These are phyloP conservation scores for Tricholoma furcatifolium DNA, from an alignment of 768 basidiomycete genomes.

Conservation along the genomic window DNA sequence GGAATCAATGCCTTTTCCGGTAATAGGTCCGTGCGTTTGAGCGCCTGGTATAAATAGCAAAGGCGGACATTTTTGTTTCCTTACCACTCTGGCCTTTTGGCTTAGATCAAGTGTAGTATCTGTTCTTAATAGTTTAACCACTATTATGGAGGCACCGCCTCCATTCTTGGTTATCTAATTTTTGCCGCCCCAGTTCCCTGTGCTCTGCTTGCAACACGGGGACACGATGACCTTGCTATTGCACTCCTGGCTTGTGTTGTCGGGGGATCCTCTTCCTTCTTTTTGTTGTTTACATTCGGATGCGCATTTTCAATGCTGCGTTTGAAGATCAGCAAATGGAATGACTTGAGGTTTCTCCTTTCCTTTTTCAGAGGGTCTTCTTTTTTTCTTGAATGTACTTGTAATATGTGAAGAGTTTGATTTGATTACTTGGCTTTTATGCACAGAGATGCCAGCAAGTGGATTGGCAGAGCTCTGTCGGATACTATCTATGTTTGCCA, in stretches of 20 bases:
- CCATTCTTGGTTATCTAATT: conserved; percentile 58
- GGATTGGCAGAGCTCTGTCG: no score
- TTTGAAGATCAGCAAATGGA: conserved; percentile 4
- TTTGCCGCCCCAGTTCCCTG: conserved; percentile 48
- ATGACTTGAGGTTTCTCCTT: background rate
- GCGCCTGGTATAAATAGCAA: background rate
- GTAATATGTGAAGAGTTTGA: no score
- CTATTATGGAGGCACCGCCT: conserved; percentile 57
- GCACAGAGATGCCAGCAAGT: no score
- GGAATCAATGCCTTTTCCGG: no score
- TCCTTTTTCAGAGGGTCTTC: no score
- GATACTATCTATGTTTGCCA: no score
- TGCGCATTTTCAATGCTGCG: background rate
- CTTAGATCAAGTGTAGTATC: conserved; percentile 98
- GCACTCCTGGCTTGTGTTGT: conserved; percentile 64
- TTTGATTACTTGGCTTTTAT: no score
- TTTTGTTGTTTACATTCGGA: conserved; percentile 1
- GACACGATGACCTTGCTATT: conserved; percentile 55
- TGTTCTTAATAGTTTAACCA: conserved; percentile 87
- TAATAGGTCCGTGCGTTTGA: background rate
- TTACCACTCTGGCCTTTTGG: conserved; percentile 93
- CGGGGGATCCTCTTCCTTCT: conserved; percentile 43
- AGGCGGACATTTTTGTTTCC: background rate
- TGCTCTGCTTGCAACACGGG: conserved; percentile 61
- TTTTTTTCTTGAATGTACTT: no score